Evolutionary conservation across 208 protist genomes (phyloP).

Genomic region (Acanthamoeba healyi): DNA sequence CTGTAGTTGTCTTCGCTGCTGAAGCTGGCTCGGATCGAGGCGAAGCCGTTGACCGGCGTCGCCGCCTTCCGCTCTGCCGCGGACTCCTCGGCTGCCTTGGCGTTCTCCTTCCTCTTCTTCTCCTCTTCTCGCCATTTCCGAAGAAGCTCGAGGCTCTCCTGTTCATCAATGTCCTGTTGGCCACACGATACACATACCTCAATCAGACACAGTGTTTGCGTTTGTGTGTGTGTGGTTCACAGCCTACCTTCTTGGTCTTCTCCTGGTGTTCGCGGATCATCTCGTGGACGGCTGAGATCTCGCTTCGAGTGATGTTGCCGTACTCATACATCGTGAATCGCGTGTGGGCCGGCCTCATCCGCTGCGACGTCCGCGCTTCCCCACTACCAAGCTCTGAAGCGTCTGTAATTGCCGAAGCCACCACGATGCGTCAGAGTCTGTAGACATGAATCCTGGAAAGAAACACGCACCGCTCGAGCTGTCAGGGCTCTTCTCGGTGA

Average conservation of each 20-base stretch:
- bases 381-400: background rate
- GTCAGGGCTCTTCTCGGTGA: constrained; percentile 23
- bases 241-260: constrained; percentile 21
- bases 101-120: constrained; percentile 47
- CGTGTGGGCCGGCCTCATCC: constrained; percentile 68
- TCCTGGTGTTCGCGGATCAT: constrained; percentile 15
- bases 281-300: constrained; percentile 69
- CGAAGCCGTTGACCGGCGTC: background rate
- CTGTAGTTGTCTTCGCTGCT: background rate
- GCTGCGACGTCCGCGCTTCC: background rate
- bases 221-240: background rate
- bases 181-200: background rate
- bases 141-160: constrained; percentile 63
- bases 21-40: constrained; percentile 7
- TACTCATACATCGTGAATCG: constrained; percentile 77
- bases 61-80: background rate
- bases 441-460: background rate
- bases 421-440: background rate
- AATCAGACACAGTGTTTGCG: background rate
- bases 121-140: constrained; percentile 64
- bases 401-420: background rate
- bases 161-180: constrained; percentile 64
- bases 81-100: background rate
- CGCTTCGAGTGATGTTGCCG: constrained; percentile 69
- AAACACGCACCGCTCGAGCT: background rate